Percentiles rank a stretch among this genome's conserved stretches.
These are phyloP conservation scores for Eucalyptus viminalis DNA, from an alignment of 345 rosid species.

Conservation along the genomic window DNA sequence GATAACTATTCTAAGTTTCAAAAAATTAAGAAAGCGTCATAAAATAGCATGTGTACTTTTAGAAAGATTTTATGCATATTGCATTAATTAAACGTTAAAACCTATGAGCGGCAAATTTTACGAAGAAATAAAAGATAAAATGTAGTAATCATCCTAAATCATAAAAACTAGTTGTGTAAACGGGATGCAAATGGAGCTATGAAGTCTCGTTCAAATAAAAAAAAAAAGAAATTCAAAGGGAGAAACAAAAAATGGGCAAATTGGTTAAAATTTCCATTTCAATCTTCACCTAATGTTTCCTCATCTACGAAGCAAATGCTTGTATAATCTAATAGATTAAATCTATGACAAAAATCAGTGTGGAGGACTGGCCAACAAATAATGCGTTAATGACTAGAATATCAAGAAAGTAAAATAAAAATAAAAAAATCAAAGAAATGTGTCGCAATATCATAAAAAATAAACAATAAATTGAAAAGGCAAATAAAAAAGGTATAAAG, in stretches of 20 bases:
- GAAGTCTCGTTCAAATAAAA: background rate
- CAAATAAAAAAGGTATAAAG: no score
- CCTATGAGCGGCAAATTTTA: background rate
- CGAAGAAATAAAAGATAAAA: background rate
- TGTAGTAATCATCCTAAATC: background rate
- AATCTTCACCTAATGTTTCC: background rate
- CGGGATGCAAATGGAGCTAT: background rate
- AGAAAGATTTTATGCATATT: background rate
- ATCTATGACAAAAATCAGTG: background rate
- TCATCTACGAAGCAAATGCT: background rate
- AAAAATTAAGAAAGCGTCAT: background rate
- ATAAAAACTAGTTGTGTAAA: background rate
- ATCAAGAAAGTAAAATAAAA: no score
- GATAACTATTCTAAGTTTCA: background rate
- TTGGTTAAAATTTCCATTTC: background rate
- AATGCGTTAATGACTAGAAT: no score
- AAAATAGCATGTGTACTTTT: background rate
- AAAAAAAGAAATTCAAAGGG: background rate
- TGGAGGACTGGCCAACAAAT: accelerated
- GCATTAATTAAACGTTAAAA: background rate
- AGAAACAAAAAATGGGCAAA: background rate
- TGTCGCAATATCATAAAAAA: accelerated
- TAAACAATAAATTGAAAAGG: background rate
- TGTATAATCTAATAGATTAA: no score
- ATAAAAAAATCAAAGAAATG: no score